These are phyloP conservation scores for Eucalyptus polyanthemos DNA, from an alignment of 345 rosid genomes.

Conservation along the genomic window DNA sequence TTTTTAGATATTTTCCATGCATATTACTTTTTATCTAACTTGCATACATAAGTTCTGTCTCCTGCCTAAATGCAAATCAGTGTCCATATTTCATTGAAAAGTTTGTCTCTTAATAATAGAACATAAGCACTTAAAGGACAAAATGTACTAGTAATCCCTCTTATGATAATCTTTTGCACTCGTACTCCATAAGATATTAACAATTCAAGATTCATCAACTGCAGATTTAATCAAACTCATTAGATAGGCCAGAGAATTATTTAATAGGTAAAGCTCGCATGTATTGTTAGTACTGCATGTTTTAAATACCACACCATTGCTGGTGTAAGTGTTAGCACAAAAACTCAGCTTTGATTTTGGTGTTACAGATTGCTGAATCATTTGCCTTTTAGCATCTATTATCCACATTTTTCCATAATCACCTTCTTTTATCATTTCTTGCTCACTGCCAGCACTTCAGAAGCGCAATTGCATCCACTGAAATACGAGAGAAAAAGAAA, in stretches of 20 bases:
- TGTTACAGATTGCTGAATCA: not conserved
- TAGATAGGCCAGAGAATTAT: not conserved
- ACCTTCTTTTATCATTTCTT: not conserved
- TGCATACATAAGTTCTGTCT: not conserved
- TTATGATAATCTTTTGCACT: not conserved
- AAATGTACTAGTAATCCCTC: not conserved
- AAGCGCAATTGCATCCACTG: not conserved
- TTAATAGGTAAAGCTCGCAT: not conserved
- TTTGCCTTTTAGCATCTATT: not conserved
- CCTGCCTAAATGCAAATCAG: not conserved
- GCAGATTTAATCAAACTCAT: not conserved
- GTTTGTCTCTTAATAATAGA: not conserved
- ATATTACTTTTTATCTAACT: not conserved
- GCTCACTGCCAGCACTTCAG: not conserved
- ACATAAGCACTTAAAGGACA: not conserved
- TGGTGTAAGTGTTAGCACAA: not conserved
- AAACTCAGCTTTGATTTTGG: not conserved
- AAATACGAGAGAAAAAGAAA: not conserved
- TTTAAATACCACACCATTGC: not conserved
- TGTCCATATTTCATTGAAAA: not conserved
- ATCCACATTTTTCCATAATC: not conserved
- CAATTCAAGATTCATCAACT: not conserved
- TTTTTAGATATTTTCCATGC: not conserved
- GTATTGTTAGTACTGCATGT: not conserved
- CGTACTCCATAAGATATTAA: not conserved